Conservation (phyloP, 305 asterid species). For the Solanum hybrid region DNA sequence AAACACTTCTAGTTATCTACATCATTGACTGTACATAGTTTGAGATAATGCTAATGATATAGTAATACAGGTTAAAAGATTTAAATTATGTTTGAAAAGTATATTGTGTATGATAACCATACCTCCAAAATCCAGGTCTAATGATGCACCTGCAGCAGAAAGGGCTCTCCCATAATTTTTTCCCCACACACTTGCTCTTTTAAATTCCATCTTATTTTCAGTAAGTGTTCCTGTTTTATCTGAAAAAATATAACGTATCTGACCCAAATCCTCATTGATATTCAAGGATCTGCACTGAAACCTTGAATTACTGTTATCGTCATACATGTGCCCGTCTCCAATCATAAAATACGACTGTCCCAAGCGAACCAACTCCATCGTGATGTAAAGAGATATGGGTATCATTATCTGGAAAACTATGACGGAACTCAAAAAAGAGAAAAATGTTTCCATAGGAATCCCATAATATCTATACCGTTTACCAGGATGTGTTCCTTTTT, state of each 20-base stretch:
- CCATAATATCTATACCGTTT: constrained; percentile 70
- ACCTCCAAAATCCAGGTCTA: constrained; percentile 40
- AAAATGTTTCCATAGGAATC: constrained; percentile 85
- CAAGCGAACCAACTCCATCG: constrained; percentile 97
- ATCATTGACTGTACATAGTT: neutral
- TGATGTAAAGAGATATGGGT: constrained; percentile 93
- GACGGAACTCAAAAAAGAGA: constrained; percentile 88
- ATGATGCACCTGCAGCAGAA: constrained; percentile 21
- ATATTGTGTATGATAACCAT: constrained; percentile 9
- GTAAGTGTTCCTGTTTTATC: constrained; percentile 97
- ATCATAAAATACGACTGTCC: constrained; percentile 99
- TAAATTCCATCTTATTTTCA: constrained; percentile 97
- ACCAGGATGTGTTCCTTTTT: constrained; percentile 42
- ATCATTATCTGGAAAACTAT: constrained; percentile 99
- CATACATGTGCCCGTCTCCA: constrained; percentile 84
- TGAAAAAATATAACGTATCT: constrained; percentile 80
- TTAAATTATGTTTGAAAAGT: neutral
- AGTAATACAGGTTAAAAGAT: neutral
- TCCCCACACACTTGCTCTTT: constrained; percentile 81
- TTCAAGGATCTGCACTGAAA: constrained; percentile 98
- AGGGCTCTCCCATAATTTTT: constrained; percentile 43
- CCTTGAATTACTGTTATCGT: constrained; percentile 59
- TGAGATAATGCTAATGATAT: neutral
- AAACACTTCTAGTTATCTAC: neutral
- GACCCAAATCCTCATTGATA: constrained; percentile 98